A percentile compares a stretch with the other conserved stretches of the same genome.
Conservation (phyloP, 169 alveolate species). For the Plasmodium vinckei region DNA sequence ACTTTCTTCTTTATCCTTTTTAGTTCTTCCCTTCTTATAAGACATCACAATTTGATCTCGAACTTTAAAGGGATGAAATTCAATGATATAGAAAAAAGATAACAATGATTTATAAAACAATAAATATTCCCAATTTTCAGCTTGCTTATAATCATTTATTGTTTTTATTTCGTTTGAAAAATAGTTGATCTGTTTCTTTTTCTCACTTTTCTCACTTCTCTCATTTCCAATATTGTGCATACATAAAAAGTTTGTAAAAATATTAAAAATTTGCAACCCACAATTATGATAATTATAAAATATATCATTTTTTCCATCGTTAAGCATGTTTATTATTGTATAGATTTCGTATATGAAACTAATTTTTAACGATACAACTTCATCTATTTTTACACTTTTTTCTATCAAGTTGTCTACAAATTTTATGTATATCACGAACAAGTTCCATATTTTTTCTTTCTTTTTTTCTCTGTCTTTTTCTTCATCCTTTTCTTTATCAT, state of each 20-base stretch:
- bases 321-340: constrained; percentile 8
- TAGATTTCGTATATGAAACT: constrained; percentile 37
- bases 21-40: neutral
- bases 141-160: no score
- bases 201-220: neutral
- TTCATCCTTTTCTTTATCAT: no score
- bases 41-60: neutral
- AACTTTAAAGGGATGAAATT: neutral
- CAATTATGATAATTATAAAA: constrained; percentile 22
- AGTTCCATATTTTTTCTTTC: constrained; percentile 12
- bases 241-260: constrained; percentile 27
- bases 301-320: constrained; percentile 8
- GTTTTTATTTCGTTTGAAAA: no score
- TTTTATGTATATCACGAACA: constrained; percentile 17
- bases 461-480: neutral
- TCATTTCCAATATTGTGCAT: constrained; percentile 9
- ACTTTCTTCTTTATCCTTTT: neutral
- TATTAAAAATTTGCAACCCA: constrained; percentile 32
- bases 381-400: constrained; percentile 12
- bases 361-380: neutral
- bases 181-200: no score
- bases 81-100: constrained; percentile 20
- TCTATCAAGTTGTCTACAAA: constrained; percentile 18
- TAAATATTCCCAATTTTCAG: neutral
- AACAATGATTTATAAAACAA: neutral